Percentiles rank a stretch among this genome's conserved stretches.
Evolutionary conservation across 2,329 filamentous ascomycete genomes (phyloP).

Genomic region (Hirsutella minnesotensis): DNA sequence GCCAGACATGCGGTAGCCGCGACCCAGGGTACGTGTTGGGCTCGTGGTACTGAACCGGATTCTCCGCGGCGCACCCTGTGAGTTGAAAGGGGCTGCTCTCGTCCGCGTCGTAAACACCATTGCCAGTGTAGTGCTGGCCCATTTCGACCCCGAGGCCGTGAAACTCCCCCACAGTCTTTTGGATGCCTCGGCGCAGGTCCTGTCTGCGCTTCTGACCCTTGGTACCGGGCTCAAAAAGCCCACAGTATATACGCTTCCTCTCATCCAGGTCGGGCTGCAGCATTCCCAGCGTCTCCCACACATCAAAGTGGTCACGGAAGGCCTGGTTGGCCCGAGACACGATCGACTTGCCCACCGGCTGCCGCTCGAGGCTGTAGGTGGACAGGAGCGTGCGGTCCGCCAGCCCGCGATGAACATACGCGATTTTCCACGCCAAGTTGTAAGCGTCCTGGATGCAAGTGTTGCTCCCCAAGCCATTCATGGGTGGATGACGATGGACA

Average conservation of each 20-base stretch:
- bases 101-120: slow-evolving; percentile 31
- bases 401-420: slow-evolving; percentile 24
- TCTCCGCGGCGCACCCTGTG: slow-evolving; percentile 13
- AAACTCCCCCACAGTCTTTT: slow-evolving; percentile 33
- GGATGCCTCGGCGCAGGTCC: slow-evolving; percentile 27
- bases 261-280: slow-evolving; percentile 23
- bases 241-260: slow-evolving; percentile 24
- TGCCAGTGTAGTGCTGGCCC: slow-evolving; percentile 41
- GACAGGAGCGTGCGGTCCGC: slow-evolving; percentile 26
- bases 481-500: slow-evolving; percentile 44
- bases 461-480: slow-evolving; percentile 45
- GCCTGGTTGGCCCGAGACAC: slow-evolving; percentile 46
- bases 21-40: slow-evolving; percentile 45
- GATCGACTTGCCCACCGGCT: slow-evolving; percentile 34
- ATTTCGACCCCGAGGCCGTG: slow-evolving; percentile 47
- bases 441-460: slow-evolving; percentile 46
- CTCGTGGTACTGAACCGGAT: slow-evolving; percentile 29
- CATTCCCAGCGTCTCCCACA: slow-evolving; percentile 35
- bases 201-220: slow-evolving; percentile 25
- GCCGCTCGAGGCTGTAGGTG: slow-evolving; percentile 32
- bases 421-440: slow-evolving; percentile 44
- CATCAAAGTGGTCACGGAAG: slow-evolving; percentile 35
- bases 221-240: slow-evolving; percentile 25
- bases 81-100: slow-evolving; percentile 14
- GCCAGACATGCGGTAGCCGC: slow-evolving; percentile 51